These are phyloP conservation scores for Nigrospora sphaerica DNA, from an alignment of 2,329 filamentous ascomycete species.

Conservation along the genomic window DNA sequence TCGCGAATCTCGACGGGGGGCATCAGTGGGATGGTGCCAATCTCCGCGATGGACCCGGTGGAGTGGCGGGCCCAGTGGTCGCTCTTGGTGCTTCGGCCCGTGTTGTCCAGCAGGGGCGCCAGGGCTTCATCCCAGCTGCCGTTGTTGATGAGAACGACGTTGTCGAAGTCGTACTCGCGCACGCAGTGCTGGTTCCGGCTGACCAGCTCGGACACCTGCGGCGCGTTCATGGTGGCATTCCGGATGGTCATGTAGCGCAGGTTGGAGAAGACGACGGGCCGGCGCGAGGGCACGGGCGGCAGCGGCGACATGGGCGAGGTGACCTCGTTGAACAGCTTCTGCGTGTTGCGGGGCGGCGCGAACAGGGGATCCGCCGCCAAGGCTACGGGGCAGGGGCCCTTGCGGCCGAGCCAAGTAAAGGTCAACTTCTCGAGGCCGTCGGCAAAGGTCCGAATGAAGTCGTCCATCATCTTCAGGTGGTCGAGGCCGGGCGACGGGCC, in stretches of 20 bases:
- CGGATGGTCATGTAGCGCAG: conserved; percentile 63
- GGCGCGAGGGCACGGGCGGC: conserved; percentile 42
- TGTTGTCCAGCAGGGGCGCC: conserved; percentile 54
- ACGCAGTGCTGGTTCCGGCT: conserved; percentile 59
- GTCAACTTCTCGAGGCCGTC: conserved; percentile 59
- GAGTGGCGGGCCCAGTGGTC: conserved; percentile 36
- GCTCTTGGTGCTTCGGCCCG: conserved; percentile 26
- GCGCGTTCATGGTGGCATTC: conserved; percentile 65
- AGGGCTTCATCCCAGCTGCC: conserved; percentile 80
- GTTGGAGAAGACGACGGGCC: conserved; percentile 57
- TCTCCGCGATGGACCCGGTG: conserved; percentile 22
- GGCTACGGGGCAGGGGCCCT: conserved; percentile 67
- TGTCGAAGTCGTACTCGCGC: conserved; percentile 73
- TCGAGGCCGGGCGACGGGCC: conserved; percentile 54
- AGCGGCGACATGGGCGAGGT: conserved; percentile 59
- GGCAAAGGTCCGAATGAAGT: conserved; percentile 68
- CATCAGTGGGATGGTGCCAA: conserved; percentile 14
- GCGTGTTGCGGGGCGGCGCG: conserved; percentile 42
- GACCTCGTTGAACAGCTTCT: conserved; percentile 58
- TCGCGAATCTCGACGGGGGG: conserved; percentile 11
- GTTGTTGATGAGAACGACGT: conserved; percentile 58
- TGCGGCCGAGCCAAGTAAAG: conserved; percentile 70
- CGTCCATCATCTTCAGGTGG: conserved; percentile 72
- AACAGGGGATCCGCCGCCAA: conserved; percentile 66
- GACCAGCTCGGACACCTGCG: conserved; percentile 65